A percentile compares a stretch with the other conserved stretches of the same genome.
Evolutionary conservation across 73 alveolate genomes (phyloP).

Genomic region (Blepharisma japonicum): DNA sequence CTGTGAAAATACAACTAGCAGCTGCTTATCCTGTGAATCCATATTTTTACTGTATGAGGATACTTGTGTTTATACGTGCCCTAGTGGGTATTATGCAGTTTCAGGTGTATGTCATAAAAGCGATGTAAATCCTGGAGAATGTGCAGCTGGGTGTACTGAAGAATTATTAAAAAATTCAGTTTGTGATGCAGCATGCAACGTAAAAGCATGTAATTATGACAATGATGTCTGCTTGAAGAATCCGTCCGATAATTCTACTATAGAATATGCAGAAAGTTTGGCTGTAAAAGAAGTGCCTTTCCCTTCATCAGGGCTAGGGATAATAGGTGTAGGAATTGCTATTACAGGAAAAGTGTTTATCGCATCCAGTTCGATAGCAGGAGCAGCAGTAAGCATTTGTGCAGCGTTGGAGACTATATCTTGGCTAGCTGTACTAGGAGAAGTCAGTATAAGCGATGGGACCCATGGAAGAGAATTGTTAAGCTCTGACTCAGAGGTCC

Average conservation of each 20-base stretch:
- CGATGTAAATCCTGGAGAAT: not conserved
- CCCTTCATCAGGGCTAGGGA: too few species aligned
- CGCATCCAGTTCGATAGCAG: too few species aligned
- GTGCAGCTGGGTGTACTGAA: not conserved
- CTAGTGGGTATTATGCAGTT: slow-evolving; percentile 6
- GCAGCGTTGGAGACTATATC: not conserved
- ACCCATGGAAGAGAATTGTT: not conserved
- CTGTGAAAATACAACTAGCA: not conserved
- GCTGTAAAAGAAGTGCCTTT: too few species aligned
- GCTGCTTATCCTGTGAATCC: not conserved
- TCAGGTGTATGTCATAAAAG: not conserved
- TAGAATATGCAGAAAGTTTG: too few species aligned
- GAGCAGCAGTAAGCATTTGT: not conserved
- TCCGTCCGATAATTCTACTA: too few species aligned
- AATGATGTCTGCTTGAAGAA: not conserved
- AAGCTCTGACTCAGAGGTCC: not conserved
- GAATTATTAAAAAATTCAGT: not conserved
- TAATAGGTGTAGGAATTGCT: too few species aligned
- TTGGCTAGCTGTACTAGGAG: slow-evolving; percentile 12
- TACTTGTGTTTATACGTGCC: not conserved
- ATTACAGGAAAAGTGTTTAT: too few species aligned
- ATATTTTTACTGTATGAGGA: not conserved
- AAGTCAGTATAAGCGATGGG: not conserved
- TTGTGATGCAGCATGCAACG: slow-evolving; percentile 20
- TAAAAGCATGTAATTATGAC: slow-evolving; percentile 5